Percentiles rank a stretch among this genome's conserved stretches.
These are phyloP conservation scores for Verruconis gallopava DNA, from an alignment of 2,329 filamentous ascomycete genomes.

Conservation along the genomic window DNA sequence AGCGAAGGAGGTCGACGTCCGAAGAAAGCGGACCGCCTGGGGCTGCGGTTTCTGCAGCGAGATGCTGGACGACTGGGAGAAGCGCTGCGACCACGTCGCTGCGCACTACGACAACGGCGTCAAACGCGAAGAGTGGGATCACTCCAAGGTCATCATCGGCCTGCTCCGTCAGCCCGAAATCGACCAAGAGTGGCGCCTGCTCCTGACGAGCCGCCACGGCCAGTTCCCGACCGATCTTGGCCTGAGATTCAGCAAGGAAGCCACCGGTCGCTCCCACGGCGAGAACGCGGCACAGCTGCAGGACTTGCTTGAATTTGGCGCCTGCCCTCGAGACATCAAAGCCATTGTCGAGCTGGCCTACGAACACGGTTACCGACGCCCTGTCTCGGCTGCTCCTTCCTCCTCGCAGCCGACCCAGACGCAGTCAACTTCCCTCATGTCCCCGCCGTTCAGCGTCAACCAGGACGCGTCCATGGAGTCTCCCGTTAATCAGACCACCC, in stretches of 20 bases:
- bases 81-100: constrained; percentile 55
- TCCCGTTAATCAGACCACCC: not conserved
- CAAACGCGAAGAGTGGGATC: constrained; percentile 54
- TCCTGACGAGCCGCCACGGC: constrained; percentile 41
- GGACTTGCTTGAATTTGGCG: constrained; percentile 11
- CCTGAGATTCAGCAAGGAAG: constrained; percentile 39
- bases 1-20: constrained; percentile 36
- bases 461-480: constrained; percentile 9
- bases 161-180: constrained; percentile 53
- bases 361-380: constrained; percentile 8
- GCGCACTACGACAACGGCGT: constrained; percentile 52
- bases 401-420: not conserved
- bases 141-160: constrained; percentile 54
- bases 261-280: constrained; percentile 10
- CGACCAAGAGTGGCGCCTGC: constrained; percentile 46
- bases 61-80: constrained; percentile 49
- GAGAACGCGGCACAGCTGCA: constrained; percentile 9
- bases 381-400: not conserved
- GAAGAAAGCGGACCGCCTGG: constrained; percentile 45
- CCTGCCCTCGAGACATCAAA: constrained; percentile 3
- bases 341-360: constrained; percentile 9
- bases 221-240: constrained; percentile 33
- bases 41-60: constrained; percentile 56
- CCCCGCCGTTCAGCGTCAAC: constrained; percentile 7
- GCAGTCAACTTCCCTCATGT: not conserved